Evolutionary conservation across 176 grass and related monocot species (phyloP).

Genomic region (Cenchrus fungigraminus): DNA sequence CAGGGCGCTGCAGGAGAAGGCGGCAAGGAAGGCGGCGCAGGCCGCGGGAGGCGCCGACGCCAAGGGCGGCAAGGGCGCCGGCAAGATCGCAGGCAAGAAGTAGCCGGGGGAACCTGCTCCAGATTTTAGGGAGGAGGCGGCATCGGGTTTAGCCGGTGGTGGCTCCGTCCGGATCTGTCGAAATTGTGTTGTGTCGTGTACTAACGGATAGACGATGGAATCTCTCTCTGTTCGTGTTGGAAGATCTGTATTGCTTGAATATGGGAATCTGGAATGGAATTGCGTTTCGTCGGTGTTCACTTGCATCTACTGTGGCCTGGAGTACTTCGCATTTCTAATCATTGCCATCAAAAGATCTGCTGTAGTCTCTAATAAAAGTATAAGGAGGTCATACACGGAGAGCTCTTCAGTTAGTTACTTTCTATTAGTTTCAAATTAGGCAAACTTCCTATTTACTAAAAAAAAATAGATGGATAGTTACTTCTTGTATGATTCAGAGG

Average conservation of each 20-base stretch:
- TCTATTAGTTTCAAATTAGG: too few relatives aligned
- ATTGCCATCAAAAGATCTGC: too few relatives aligned
- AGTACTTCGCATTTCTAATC: too few relatives aligned
- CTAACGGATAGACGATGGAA: not conserved
- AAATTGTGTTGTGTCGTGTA: not conserved
- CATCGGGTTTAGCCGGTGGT: too few relatives aligned
- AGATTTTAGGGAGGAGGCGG: too few relatives aligned
- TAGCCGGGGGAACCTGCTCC: not conserved
- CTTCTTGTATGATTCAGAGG: too few relatives aligned
- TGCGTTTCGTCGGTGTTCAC: not conserved
- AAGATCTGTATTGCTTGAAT: constrained; percentile 12
- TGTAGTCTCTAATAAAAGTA: too few relatives aligned
- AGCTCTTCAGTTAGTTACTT: too few relatives aligned
- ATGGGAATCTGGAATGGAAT: not conserved
- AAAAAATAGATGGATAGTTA: too few relatives aligned
- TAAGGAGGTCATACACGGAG: too few relatives aligned
- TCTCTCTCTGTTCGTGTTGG: not conserved
- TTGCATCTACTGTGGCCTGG: not conserved
- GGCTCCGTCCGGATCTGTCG: not conserved
- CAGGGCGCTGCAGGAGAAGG: constrained; percentile 64
- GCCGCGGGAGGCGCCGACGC: constrained; percentile 6
- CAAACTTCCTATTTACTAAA: too few relatives aligned
- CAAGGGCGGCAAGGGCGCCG: constrained; percentile 33
- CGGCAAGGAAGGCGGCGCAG: constrained; percentile 53
- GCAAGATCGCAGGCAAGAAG: constrained; percentile 38